Evolutionary conservation across 2,329 filamentous ascomycete genomes (phyloP), one percentile per base, ranked within the genome.

Genomic region (Paracoccidioides brasiliensis): DNA sequence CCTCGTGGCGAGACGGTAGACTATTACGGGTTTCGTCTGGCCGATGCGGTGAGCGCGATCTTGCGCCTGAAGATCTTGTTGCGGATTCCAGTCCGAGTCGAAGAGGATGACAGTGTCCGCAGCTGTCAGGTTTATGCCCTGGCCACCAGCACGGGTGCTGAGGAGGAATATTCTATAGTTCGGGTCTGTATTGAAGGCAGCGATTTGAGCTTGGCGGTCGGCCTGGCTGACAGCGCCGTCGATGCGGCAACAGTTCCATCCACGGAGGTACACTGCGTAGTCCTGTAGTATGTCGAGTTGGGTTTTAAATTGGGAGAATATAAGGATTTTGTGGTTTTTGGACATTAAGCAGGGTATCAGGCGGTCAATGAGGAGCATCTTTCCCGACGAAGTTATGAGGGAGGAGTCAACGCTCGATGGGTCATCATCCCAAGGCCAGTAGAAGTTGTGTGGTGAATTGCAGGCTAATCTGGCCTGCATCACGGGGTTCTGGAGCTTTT

Each of bases 91-190:
- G 78, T 73, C 71, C 0, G 93, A 97, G 69, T 98, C 94, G 64
- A 97, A 98, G 46, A 98, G 85, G 64, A 98, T 85, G 61, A 98
- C 93, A 0, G 93, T 98, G 66, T 98, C 94, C 6, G 93, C 93
- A 30, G 93, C 97, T 89, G 97, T 98, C 54, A 98, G 74, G 65
- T 98, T 98, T 76, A 98, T 98, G 59, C 93, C 93, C n/a, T 98
- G 90, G 0, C 93, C 93, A 28, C 93, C 93, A 0, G 93, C 93
- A 12, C 93, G 80, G 0, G 93, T 98, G 3, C 86, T 91, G 0
- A 98, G 78, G 3, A 97, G 74, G 67, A 98, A 98, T 32, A 98
- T 74, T 57, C 84, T 87, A 67, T 79, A 79, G 0, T 80, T 72
- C 0, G 79, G 71, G 56, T 87, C 75, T 0, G 74, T 76, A 66